phyloP scores from a whole-genome alignment of 345 rosid species.

The Citropsis articulata region DNA sequence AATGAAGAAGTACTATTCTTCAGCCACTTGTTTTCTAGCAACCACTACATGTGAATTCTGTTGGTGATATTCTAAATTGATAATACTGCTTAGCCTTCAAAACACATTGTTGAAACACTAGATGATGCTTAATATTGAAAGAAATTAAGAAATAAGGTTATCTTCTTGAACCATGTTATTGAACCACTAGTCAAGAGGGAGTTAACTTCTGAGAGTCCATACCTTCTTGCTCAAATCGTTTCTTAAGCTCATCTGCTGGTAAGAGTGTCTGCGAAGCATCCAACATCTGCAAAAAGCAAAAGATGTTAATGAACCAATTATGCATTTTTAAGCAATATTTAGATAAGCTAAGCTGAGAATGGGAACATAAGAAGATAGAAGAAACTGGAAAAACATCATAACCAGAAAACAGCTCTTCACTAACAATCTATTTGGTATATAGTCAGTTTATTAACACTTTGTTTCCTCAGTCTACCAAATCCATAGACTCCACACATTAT shows the following conservation, averaged over 20 bases:
- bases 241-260: conserved; percentile 75
- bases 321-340: not conserved
- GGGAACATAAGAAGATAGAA: not conserved
- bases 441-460: not conserved
- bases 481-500: not conserved
- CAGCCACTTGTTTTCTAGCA: not conserved
- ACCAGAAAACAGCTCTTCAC: not conserved
- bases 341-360: not conserved
- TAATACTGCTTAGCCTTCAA: not conserved
- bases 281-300: conserved; percentile 59
- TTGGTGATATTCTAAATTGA: not conserved
- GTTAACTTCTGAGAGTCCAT: conserved; percentile 1
- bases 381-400: not conserved
- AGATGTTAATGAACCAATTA: not conserved
- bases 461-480: not conserved
- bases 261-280: conserved; percentile 78
- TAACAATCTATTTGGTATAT: not conserved
- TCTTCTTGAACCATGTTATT: no score
- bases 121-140: not conserved
- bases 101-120: not conserved
- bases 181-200: no score
- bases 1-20: not conserved
- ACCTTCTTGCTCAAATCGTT: conserved; percentile 87
- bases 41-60: not conserved
- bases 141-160: not conserved